phyloP scores from a whole-genome alignment of 1,139 yeast species.

The Pichia sp. region DNA sequence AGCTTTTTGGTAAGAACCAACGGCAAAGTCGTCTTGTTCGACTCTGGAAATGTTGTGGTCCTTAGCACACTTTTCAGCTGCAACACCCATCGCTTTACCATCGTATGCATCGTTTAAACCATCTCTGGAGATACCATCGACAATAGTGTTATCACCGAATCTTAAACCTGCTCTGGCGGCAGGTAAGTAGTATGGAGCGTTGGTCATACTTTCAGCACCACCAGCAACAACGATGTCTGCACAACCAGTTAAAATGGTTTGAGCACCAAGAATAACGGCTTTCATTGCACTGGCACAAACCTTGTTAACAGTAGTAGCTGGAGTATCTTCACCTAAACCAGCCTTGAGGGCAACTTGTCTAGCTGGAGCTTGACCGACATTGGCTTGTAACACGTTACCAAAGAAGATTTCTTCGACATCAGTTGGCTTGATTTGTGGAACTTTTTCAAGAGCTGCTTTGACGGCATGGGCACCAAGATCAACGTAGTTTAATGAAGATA shows the following conservation, averaged over 20 bases:
- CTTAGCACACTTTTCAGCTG: conserved; percentile 93
- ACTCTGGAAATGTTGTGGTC: conserved; percentile 65
- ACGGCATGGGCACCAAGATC: conserved; percentile 95
- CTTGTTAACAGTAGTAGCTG: conserved; percentile 91
- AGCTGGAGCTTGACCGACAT: conserved; percentile 97
- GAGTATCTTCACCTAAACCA: conserved; percentile 73
- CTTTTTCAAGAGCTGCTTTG: conserved; percentile 79
- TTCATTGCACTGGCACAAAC: conserved; percentile 98
- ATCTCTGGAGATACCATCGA: conserved; percentile 90
- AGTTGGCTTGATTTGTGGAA: conserved; percentile 74
- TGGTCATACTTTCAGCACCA: conserved; percentile 98
- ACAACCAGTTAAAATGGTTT: conserved; percentile 80
- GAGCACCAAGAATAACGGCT: conserved; percentile 87
- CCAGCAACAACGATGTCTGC: conserved; percentile 96
- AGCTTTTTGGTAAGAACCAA: conserved; percentile 72
- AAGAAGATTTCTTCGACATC: conserved; percentile 88
- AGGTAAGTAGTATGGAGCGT: conserved; percentile 92
- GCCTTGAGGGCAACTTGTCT: conserved; percentile 95
- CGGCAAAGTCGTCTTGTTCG: conserved; percentile 71
- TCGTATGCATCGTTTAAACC: conserved; percentile 92
- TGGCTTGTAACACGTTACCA: conserved; percentile 93
- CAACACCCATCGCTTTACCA: conserved; percentile 88
- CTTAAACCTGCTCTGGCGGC: conserved; percentile 83
- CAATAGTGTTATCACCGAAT: conserved; percentile 74
- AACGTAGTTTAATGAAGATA: conserved; percentile 70